phyloP scores from a whole-genome alignment of 1,284 basidiomycete genomes.

The Ceratobasidium sp. region DNA sequence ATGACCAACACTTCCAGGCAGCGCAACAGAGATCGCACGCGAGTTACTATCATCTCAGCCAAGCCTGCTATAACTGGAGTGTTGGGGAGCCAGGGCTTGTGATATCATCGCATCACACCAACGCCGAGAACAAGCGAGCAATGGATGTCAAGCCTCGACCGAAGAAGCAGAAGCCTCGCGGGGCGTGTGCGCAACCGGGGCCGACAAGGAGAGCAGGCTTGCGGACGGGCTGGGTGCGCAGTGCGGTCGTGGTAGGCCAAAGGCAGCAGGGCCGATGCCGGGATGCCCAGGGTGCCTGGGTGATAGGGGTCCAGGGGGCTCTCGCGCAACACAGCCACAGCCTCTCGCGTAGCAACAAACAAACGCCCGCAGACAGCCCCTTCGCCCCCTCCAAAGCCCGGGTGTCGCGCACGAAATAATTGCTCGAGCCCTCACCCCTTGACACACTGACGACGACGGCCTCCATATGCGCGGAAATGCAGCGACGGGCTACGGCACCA shows the following conservation, averaged over 20 bases:
- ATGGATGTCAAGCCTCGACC: conserved; percentile 22
- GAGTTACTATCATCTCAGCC: neutral
- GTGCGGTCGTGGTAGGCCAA: conserved; percentile 1
- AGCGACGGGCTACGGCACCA: conserved; percentile 44
- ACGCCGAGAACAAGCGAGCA: conserved; percentile 14
- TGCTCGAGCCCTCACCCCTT: conserved; percentile 8
- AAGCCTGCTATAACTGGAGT: neutral
- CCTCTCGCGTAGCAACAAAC: conserved; percentile 42
- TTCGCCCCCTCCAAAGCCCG: conserved; percentile 34
- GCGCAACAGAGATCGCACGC: neutral
- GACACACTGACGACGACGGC: conserved; percentile 28
- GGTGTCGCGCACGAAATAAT: conserved; percentile 18
- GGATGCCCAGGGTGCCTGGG: conserved; percentile 21
- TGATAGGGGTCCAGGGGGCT: conserved; percentile 16
- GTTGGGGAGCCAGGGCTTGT: neutral
- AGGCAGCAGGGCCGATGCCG: conserved; percentile 9
- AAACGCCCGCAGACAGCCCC: conserved; percentile 41
- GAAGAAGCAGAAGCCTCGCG: conserved; percentile 13
- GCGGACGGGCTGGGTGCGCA: neutral
- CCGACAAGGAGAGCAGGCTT: neutral
- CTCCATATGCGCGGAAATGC: conserved; percentile 41
- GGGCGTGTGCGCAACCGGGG: neutral
- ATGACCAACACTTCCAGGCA: neutral
- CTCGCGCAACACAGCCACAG: conserved; percentile 17
- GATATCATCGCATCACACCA: conserved; percentile 20